phyloP scores from a whole-genome alignment of 352 stramenopile genomes.

The Phytophthora macrochlamydospora region DNA sequence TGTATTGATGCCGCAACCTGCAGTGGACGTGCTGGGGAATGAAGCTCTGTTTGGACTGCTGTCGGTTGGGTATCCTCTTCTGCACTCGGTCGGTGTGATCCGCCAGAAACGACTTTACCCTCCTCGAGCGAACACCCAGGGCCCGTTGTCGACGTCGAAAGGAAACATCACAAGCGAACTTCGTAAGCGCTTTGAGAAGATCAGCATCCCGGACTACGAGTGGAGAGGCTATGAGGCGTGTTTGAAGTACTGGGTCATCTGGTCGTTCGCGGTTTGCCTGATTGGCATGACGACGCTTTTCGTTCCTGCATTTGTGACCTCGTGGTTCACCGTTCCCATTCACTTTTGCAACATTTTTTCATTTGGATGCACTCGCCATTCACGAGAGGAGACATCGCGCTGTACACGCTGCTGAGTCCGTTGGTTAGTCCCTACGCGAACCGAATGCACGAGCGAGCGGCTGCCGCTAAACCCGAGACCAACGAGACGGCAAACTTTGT shows the following conservation, averaged over 20 bases:
- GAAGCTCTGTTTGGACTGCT: constrained; percentile 65
- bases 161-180: constrained; percentile 21
- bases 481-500: constrained; percentile 68
- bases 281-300: constrained; percentile 68
- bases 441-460: constrained; percentile 50
- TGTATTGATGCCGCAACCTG: constrained; percentile 56
- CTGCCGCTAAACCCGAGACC: constrained; percentile 16
- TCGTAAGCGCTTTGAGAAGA: constrained; percentile 39
- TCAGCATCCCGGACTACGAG: constrained; percentile 48
- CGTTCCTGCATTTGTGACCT: constrained; percentile 61
- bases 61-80: constrained; percentile 65
- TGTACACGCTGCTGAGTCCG: constrained; percentile 73
- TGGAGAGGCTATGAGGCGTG: constrained; percentile 77
- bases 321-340: constrained; percentile 58
- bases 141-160: constrained; percentile 11
- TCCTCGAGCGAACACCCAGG: constrained; percentile 16
- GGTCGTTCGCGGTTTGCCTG: constrained; percentile 57
- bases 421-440: constrained; percentile 81
- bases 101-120: constrained; percentile 55
- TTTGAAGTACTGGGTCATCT: constrained; percentile 88
- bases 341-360: constrained; percentile 73
- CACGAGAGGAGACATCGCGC: constrained; percentile 66
- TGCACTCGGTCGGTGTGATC: constrained; percentile 69
- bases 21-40: constrained; percentile 60
- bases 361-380: constrained; percentile 84